These are phyloP conservation scores for Arabidopsis thaliana DNA, from an alignment of 345 rosid species.

Conservation along the genomic window DNA sequence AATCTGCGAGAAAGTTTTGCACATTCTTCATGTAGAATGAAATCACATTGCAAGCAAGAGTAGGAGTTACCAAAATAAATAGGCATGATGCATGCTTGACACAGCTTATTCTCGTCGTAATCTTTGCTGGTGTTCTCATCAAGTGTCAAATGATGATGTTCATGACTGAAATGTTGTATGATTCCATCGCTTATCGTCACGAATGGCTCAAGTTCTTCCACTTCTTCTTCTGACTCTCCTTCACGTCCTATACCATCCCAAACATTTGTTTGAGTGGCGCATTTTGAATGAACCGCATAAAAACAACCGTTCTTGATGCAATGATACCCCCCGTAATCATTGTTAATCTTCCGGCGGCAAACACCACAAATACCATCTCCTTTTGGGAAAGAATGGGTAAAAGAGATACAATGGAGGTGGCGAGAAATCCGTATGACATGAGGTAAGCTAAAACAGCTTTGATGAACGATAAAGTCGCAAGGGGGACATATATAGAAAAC, in stretches of 20 bases:
- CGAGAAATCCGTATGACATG: not conserved
- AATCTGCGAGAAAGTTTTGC: not conserved
- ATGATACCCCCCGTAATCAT: not conserved
- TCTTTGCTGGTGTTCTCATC: not conserved
- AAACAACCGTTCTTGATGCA: not conserved
- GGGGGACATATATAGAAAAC: not conserved
- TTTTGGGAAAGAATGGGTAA: not conserved
- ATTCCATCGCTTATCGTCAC: not conserved
- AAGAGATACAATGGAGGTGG: not conserved
- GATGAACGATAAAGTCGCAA: constrained; percentile 17
- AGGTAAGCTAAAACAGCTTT: not conserved
- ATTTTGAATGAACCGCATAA: not conserved
- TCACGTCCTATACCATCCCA: constrained; percentile 4
- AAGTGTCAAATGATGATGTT: not conserved
- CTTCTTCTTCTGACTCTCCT: constrained; percentile 1
- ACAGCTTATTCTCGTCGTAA: not conserved
- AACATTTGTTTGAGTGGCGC: not conserved
- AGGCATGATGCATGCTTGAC: not conserved
- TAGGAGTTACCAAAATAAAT: not conserved
- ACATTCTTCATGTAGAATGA: not conserved
- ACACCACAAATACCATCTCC: not conserved
- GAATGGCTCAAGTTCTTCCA: not conserved
- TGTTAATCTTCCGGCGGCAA: not conserved
- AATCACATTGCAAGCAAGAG: not conserved
- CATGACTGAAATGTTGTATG: not conserved